Evolutionary conservation across 352 stramenopile species (phyloP), one percentile per base, ranked within the genome.

Genomic region (Thraustotheca clavata): DNA sequence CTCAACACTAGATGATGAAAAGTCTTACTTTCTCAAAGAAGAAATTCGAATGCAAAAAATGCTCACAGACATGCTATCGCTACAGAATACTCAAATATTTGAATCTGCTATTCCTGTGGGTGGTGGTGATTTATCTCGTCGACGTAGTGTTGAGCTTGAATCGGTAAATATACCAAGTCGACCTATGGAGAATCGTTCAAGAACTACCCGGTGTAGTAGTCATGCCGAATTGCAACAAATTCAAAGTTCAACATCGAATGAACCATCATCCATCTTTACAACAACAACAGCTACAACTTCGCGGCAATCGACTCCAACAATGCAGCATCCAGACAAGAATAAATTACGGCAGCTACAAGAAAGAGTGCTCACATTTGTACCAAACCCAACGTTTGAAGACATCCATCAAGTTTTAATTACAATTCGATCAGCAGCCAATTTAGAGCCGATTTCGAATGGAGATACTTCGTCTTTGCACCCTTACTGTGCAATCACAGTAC

Each of bases 391-490:
- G 11, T 32, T 65, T 12, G 57, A 65, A 43, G 18, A 26, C n/a
- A 35, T 55, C 5, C 7, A 55, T 22, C 57, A 65, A 54, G 57
- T 65, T n/a, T 46, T 65, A 3, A 33, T 65, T 18, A 43, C 46
- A 8, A 46, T 65, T n/a, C 29, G 52, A 12, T 52, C 38, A 5
- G 57, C 57, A 26, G 20, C 38, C 16, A 46, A 46, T 4, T 22
- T 65, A 11, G 34, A 52, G 26, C 41, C 57, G n/a, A 12, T 26
- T 18, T 29, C 24, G 27, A 16, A 29, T 18, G 31, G 16, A 9
- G 55, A 35, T 11, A 12, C 14, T 6, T 43, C 29, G 7, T 60
- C 34, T 34, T 49, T 34, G 34, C 46, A 65, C 29, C 57, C 57
- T 18, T 65, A 65, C 38, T 18, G 31, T 46, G 47, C 41, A 29